Evolutionary conservation across 345 rosid genomes (phyloP).

Genomic region (Arabidopsis arenosa): DNA sequence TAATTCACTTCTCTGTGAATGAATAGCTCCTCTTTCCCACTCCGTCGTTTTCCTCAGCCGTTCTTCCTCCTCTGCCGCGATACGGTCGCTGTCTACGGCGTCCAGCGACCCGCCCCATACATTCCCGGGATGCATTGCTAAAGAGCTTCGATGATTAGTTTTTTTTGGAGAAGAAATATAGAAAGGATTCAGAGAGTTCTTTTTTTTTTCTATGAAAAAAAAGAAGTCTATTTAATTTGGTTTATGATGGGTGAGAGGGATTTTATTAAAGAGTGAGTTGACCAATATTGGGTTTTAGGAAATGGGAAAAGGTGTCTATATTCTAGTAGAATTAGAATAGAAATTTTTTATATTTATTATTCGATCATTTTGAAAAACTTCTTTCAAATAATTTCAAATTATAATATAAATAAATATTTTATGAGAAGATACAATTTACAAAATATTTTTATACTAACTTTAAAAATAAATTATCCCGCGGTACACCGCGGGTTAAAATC

Average conservation of each 20-base stretch:
- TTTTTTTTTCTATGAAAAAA: neutral
- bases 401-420: no score
- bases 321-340: neutral
- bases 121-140: conserved; percentile 64
- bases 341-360: neutral
- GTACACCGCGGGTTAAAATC: no score
- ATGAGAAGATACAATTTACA: no score
- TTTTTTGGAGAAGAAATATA: conserved; percentile 1
- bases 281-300: conserved; percentile 28
- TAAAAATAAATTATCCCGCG: no score
- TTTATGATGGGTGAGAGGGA: conserved; percentile 22
- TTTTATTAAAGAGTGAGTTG: conserved; percentile 41
- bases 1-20: conserved; percentile 46
- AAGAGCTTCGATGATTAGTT: neutral
- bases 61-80: conserved; percentile 48
- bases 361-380: neutral
- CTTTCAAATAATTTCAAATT: neutral
- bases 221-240: conserved; percentile 11
- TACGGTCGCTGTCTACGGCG: conserved; percentile 45
- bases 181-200: conserved; percentile 3
- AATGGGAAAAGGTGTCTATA: conserved; percentile 32
- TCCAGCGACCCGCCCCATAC: conserved; percentile 88
- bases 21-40: conserved; percentile 66
- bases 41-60: conserved; percentile 44
- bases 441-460: no score